Evolutionary conservation across 805 yeast species (phyloP).

Genomic region (Priceomyces carsonii): DNA sequence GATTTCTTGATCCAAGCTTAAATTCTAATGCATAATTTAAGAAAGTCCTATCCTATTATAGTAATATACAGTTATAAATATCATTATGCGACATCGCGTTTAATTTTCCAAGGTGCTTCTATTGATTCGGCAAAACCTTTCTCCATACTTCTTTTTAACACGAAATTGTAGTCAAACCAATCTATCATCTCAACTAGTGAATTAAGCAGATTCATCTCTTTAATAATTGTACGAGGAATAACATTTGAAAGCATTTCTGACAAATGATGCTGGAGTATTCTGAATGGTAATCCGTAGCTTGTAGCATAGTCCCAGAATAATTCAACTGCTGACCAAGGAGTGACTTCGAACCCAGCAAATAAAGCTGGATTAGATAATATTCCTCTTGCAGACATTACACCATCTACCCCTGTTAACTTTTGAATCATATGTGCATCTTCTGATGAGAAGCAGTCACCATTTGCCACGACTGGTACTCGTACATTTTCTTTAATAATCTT

Average conservation of each 20-base stretch:
- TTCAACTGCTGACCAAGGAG: constrained; percentile 94
- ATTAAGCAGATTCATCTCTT: constrained; percentile 61
- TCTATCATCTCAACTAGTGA: constrained; percentile 68
- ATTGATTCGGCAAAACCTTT: constrained; percentile 60
- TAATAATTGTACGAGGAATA: constrained; percentile 29
- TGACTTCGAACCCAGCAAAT: constrained; percentile 67
- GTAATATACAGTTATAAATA: constrained; percentile 1
- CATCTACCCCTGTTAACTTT: constrained; percentile 73
- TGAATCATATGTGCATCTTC: constrained; percentile 67
- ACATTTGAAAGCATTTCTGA: constrained; percentile 77
- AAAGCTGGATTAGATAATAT: constrained; percentile 82
- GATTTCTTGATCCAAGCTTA: constrained; percentile 36
- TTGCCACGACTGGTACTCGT: constrained; percentile 85
- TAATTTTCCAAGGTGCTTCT: constrained; percentile 34
- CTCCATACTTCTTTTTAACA: constrained; percentile 66
- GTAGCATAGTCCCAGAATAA: constrained; percentile 76
- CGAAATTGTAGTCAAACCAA: constrained; percentile 76
- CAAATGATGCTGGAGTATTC: constrained; percentile 83
- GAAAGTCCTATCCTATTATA: background rate
- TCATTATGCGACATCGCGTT: background rate
- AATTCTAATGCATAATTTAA: constrained; percentile 1
- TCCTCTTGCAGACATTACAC: constrained; percentile 96
- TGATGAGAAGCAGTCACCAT: constrained; percentile 86
- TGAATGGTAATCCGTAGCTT: constrained; percentile 81
- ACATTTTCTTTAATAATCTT: constrained; percentile 56